These are phyloP conservation scores for Fusarium compactum DNA, from an alignment of 2,329 filamentous ascomycete genomes.

Conservation along the genomic window DNA sequence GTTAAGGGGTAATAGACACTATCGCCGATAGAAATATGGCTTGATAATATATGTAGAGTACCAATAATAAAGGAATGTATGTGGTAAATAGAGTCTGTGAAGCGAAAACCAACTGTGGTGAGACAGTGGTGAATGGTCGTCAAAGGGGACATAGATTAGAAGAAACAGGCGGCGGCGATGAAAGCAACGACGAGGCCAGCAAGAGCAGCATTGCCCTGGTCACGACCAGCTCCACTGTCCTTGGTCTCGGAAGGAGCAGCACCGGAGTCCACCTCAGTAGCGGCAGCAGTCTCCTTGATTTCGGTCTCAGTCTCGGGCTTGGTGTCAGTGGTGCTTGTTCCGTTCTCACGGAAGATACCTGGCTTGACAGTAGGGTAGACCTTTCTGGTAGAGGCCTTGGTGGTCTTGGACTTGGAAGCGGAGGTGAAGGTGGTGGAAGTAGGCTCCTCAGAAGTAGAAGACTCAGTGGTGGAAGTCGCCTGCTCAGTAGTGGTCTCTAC, in stretches of 20 bases:
- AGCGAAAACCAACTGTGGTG: slow-evolving; percentile 44
- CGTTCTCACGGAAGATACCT: slow-evolving; percentile 68
- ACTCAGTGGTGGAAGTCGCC: slow-evolving; percentile 17
- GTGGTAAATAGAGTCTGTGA: slow-evolving; percentile 38
- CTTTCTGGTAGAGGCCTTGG: slow-evolving; percentile 38
- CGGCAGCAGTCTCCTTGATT: slow-evolving; percentile 37
- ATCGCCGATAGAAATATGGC: slow-evolving; percentile 50
- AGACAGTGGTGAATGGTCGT: slow-evolving; percentile 17
- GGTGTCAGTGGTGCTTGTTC: slow-evolving; percentile 49
- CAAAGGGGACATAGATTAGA: slow-evolving; percentile 49
- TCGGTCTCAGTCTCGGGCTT: slow-evolving; percentile 3
- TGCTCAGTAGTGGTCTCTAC: slow-evolving; percentile 27
- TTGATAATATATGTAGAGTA: slow-evolving; percentile 47
- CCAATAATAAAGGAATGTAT: slow-evolving; percentile 40
- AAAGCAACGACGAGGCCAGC: slow-evolving; percentile 68
- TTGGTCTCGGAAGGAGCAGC: slow-evolving; percentile 52
- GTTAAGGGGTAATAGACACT: slow-evolving; percentile 51
- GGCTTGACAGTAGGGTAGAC: slow-evolving; percentile 47
- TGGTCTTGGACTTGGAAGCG: slow-evolving; percentile 27
- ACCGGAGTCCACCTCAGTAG: slow-evolving; percentile 46
- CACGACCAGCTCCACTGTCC: slow-evolving; percentile 61
- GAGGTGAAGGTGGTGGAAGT: slow-evolving; percentile 48
- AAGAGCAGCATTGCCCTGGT: slow-evolving; percentile 63
- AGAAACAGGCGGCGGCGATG: slow-evolving; percentile 64
- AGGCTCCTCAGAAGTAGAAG: slow-evolving; percentile 24